Evolutionary conservation across 768 basidiomycete species (phyloP).

Genomic region (Termitomyces sp.): DNA sequence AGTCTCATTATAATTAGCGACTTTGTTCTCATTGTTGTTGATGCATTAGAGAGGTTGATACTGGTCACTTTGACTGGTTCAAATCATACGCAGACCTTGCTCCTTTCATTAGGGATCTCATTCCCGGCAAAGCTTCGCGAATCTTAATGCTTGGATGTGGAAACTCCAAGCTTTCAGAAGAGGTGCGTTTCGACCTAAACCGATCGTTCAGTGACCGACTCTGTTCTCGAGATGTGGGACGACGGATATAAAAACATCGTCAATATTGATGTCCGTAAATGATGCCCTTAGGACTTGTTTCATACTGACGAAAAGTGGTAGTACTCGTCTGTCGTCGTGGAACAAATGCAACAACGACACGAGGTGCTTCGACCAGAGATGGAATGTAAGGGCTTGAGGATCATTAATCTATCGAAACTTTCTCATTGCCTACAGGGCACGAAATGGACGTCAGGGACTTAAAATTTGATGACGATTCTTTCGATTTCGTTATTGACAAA

Average conservation of each 20-base stretch:
- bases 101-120: slow-evolving; percentile 48
- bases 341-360: slow-evolving; percentile 64
- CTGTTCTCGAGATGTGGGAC: slow-evolving; percentile 65
- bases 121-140: slow-evolving; percentile 53
- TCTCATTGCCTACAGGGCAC: slow-evolving; percentile 44
- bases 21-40: not conserved
- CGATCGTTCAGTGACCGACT: not conserved
- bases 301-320: slow-evolving; percentile 18
- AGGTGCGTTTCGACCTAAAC: slow-evolving; percentile 36
- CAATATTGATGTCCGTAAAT: slow-evolving; percentile 61
- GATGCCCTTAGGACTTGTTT: not conserved
- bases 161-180: slow-evolving; percentile 75
- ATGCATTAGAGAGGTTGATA: slow-evolving; percentile 46
- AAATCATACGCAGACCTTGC: slow-evolving; percentile 76
- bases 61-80: slow-evolving; percentile 81
- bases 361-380: slow-evolving; percentile 49
- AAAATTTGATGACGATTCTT: slow-evolving; percentile 49
- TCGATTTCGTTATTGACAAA: slow-evolving; percentile 86
- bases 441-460: slow-evolving; percentile 81
- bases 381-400: slow-evolving; percentile 45
- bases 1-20: not conserved
- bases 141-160: slow-evolving; percentile 85
- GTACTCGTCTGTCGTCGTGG: slow-evolving; percentile 74
- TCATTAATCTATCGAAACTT: not conserved
- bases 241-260: slow-evolving; percentile 78